Evolutionary conservation across 1,284 basidiomycete species (phyloP).

Genomic region (Fomes fomentarius): DNA sequence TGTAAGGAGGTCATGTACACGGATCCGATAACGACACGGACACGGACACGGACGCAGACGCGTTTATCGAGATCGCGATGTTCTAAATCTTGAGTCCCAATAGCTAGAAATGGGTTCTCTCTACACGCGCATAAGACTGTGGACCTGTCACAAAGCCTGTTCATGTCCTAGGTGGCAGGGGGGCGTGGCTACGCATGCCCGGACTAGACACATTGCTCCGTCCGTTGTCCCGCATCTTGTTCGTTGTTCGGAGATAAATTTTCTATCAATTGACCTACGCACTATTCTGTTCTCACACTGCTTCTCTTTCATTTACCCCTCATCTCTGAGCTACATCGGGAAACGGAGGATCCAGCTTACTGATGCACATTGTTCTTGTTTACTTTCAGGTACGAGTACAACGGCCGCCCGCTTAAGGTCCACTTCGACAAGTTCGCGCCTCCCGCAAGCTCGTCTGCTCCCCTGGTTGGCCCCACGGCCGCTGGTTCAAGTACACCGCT

Average conservation of each 20-base stretch:
- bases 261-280: neutral
- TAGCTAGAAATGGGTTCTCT: too few relatives aligned
- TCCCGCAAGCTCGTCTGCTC: constrained; percentile 31
- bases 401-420: constrained; percentile 83
- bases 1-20: neutral
- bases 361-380: constrained; percentile 38
- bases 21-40: too few relatives aligned
- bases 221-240: neutral
- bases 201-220: neutral
- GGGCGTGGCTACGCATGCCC: neutral
- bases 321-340: neutral
- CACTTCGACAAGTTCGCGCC: constrained; percentile 81
- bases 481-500: constrained; percentile 29
- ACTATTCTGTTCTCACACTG: neutral
- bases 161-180: too few relatives aligned
- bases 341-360: neutral
- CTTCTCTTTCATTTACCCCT: neutral
- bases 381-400: constrained; percentile 83
- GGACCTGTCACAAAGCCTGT: too few relatives aligned
- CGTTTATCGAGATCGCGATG: too few relatives aligned
- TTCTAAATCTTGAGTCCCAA: too few relatives aligned
- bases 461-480: constrained; percentile 31
- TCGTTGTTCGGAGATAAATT: neutral
- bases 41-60: too few relatives aligned
- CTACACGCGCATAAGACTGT: too few relatives aligned